Conservation (phyloP, 352 stramenopile genomes). For the Thraustotheca clavata region DNA sequence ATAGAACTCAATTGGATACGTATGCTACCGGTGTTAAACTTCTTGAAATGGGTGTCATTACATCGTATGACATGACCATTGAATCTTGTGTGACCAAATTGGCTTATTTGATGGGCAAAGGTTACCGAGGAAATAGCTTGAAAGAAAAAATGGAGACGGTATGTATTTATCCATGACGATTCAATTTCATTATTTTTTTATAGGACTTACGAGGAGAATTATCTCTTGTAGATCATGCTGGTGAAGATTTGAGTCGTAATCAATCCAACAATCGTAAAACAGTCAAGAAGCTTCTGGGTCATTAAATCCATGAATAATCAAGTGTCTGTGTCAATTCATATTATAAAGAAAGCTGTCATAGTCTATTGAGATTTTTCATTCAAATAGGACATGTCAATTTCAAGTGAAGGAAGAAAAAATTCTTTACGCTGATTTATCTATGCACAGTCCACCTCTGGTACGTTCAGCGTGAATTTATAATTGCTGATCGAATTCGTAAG, state of each 20-base stretch:
- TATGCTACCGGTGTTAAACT: conserved; percentile 91
- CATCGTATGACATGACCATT: conserved; percentile 93
- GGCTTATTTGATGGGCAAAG: conserved; percentile 91
- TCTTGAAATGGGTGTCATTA: conserved; percentile 89
- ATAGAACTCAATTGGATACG: conserved; percentile 82
- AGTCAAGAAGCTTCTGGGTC: conserved; percentile 36
- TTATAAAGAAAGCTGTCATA: no score
- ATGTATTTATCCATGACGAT: background rate
- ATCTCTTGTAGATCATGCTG: conserved; percentile 55
- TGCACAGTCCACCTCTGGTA: no score
- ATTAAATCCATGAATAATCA: no score
- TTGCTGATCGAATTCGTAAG: no score
- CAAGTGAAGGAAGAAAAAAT: no score
- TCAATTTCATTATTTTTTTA: background rate
- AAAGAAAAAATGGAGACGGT: conserved; percentile 78
- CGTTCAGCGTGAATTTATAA: no score
- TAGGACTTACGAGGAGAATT: conserved; percentile 64
- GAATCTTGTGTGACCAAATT: conserved; percentile 92
- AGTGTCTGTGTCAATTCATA: no score
- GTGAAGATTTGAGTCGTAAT: conserved; percentile 51
- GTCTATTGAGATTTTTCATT: no score
- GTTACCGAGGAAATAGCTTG: conserved; percentile 44
- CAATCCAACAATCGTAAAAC: conserved; percentile 53
- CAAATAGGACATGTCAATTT: no score
- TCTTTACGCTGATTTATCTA: no score